Percentiles rank a stretch among this genome's conserved stretches.
These are phyloP conservation scores for Sicyos baderoa DNA, from an alignment of 306 rosid genomes.

Conservation along the genomic window DNA sequence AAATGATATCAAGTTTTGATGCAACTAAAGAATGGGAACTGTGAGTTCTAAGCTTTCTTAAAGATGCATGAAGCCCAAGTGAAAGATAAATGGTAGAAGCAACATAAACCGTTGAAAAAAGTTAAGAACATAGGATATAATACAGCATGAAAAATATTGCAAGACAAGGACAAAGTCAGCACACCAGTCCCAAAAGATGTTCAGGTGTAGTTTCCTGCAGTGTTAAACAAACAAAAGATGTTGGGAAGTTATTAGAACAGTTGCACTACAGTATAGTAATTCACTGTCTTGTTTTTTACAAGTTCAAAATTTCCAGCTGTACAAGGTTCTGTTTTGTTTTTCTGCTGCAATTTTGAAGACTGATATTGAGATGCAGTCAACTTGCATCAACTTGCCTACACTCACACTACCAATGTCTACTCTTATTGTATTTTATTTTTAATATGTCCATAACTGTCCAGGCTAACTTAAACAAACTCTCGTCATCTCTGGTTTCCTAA, in stretches of 20 bases:
- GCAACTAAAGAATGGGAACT: neutral
- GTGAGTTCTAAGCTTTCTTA: neutral
- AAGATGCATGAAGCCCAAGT: neutral
- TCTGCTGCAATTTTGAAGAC: neutral
- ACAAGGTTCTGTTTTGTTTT: too few relatives aligned
- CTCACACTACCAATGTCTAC: neutral
- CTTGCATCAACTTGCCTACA: slow-evolving; percentile 2
- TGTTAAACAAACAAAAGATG: slow-evolving; percentile 12
- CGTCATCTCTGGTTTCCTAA: too few relatives aligned
- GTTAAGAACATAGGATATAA: neutral
- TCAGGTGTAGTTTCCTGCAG: slow-evolving; percentile 13
- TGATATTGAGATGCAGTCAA: neutral
- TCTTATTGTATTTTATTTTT: neutral
- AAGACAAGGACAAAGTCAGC: neutral
- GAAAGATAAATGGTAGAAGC: neutral
- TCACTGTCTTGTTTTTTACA: slow-evolving; percentile 9
- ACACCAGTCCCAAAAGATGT: slow-evolving; percentile 7
- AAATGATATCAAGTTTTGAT: neutral
- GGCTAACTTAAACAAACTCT: neutral
- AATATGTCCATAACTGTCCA: too few relatives aligned
- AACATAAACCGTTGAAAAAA: neutral
- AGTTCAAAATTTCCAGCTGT: neutral
- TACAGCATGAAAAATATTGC: neutral
- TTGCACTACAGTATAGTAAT: neutral
- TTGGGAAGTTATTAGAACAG: slow-evolving; percentile 7